Evolutionary conservation across 345 rosid genomes (phyloP).

Genomic region (Citrus australasica): DNA sequence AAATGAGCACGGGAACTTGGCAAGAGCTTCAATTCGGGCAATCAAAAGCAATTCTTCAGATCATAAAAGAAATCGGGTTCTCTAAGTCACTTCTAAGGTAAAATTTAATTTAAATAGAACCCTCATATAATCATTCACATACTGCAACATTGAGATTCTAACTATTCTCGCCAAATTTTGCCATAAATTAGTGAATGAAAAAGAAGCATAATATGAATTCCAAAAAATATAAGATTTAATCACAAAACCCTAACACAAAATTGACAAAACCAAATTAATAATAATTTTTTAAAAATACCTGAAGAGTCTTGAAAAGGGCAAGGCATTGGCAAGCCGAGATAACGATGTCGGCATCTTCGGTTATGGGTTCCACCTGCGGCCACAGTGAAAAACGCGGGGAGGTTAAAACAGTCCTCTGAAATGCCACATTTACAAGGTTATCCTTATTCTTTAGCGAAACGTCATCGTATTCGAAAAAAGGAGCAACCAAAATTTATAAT

Average conservation of each 20-base stretch:
- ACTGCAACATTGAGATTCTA: background rate
- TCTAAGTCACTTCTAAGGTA: background rate
- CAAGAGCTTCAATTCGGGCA: background rate
- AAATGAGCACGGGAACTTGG: background rate
- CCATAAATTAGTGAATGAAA: background rate
- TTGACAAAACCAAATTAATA: background rate
- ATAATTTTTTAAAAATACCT: slow-evolving; percentile 28
- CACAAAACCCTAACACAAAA: background rate
- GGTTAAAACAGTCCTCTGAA: background rate
- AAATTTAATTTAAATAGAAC: background rate
- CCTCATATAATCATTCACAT: background rate
- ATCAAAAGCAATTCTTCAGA: background rate
- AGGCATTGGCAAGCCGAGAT: slow-evolving; percentile 39
- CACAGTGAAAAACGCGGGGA: background rate
- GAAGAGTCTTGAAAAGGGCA: slow-evolving; percentile 61
- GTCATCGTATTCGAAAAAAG: background rate
- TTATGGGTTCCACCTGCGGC: background rate
- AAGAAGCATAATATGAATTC: background rate
- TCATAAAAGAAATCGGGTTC: background rate
- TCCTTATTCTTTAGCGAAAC: background rate
- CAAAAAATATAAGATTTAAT: background rate
- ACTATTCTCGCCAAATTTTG: background rate
- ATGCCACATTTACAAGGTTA: too few relatives aligned
- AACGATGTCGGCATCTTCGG: slow-evolving; percentile 35
- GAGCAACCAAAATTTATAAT: background rate